These are phyloP conservation scores for Pyrenochaeta sp. DNA, from an alignment of 2,329 filamentous ascomycete species.

Conservation along the genomic window DNA sequence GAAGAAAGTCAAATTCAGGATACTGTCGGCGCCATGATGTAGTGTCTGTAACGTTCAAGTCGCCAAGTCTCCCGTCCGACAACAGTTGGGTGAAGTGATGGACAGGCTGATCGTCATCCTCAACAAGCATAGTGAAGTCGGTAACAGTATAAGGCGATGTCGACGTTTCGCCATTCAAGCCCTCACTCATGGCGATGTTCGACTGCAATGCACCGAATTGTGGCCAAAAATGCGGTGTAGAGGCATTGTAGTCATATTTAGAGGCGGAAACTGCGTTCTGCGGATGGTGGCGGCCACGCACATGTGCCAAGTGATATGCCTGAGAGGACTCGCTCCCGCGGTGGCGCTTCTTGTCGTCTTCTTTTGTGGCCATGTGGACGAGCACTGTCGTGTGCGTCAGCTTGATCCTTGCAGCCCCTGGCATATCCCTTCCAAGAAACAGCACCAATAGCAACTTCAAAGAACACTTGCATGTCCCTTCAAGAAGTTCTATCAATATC, in stretches of 20 bases:
- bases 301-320: slow-evolving; percentile 31
- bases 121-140: slow-evolving; percentile 54
- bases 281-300: slow-evolving; percentile 31
- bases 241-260: slow-evolving; percentile 34
- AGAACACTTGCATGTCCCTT: slow-evolving; percentile 6
- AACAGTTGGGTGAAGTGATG: slow-evolving; percentile 52
- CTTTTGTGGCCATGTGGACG: slow-evolving; percentile 51
- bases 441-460: slow-evolving; percentile 8
- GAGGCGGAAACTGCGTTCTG: slow-evolving; percentile 24
- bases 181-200: slow-evolving; percentile 16
- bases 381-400: slow-evolving; percentile 48
- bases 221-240: slow-evolving; percentile 22
- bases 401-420: slow-evolving; percentile 20
- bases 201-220: slow-evolving; percentile 26
- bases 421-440: slow-evolving; percentile 13
- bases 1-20: slow-evolving; percentile 40
- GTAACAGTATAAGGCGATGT: slow-evolving; percentile 32
- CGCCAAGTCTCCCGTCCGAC: slow-evolving; percentile 35
- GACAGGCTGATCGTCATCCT: slow-evolving; percentile 43
- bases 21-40: slow-evolving; percentile 45
- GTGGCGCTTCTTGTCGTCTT: slow-evolving; percentile 37
- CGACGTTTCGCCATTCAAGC: slow-evolving; percentile 14
- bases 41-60: slow-evolving; percentile 44
- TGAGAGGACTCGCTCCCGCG: slow-evolving; percentile 24
- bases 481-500: slow-evolving; percentile 1